phyloP scores from a whole-genome alignment of 192 early-diverging fungal species.

The Coemansia sp. region DNA sequence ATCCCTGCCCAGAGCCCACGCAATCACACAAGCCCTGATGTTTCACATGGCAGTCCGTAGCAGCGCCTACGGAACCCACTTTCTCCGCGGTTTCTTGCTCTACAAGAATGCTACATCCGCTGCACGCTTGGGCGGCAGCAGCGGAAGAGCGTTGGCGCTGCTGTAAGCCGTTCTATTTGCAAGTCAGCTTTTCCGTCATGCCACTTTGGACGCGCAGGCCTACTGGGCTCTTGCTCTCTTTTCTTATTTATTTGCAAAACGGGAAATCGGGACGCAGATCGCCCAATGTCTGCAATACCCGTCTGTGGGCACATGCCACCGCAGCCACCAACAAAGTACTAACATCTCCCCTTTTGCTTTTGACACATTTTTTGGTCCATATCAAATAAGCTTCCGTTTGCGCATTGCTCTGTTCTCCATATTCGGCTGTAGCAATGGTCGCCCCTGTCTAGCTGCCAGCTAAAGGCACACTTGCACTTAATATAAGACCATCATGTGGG shows the following conservation, averaged over 20 bases:
- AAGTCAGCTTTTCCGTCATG: no score
- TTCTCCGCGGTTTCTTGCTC: background rate
- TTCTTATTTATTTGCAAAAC: no score
- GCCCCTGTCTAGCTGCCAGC: no score
- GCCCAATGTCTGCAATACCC: background rate
- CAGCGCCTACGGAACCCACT: background rate
- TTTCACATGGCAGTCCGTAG: constrained; percentile 8
- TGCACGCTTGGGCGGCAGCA: no score
- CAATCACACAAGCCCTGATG: background rate
- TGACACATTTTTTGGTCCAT: background rate
- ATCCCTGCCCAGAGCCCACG: background rate
- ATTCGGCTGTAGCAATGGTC: no score
- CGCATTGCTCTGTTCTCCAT: background rate
- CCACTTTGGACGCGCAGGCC: no score
- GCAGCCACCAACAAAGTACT: background rate
- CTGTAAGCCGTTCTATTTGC: no score
- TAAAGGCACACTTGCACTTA: background rate
- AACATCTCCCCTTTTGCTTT: background rate
- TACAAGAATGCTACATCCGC: background rate
- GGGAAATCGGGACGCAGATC: background rate
- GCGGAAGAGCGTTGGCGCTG: no score
- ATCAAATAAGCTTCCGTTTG: background rate
- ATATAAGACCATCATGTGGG: background rate
- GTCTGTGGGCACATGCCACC: constrained; percentile 1
- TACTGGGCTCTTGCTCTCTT: no score